A percentile compares a stretch with the other conserved stretches of the same genome.
These are phyloP conservation scores for Epichloe uncinata DNA, from an alignment of 2,329 filamentous ascomycete genomes.

Conservation along the genomic window DNA sequence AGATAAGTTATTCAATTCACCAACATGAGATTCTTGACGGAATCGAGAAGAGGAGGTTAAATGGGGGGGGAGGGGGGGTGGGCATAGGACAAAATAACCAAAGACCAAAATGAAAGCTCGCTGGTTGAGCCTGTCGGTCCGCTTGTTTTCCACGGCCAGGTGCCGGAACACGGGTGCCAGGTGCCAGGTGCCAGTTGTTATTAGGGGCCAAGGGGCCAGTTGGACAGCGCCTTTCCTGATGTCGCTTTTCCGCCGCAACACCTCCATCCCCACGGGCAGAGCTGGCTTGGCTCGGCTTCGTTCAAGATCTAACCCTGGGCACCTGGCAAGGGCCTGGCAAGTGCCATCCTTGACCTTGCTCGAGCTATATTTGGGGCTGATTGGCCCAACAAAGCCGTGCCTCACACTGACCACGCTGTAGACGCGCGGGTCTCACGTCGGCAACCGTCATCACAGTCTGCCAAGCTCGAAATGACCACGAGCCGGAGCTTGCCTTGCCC, in stretches of 20 bases:
- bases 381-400: neutral
- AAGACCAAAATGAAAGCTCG: neutral
- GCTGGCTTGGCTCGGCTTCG: neutral
- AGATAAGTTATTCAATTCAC: too few relatives aligned
- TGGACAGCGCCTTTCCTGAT: neutral
- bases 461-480: neutral
- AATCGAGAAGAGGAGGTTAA: neutral
- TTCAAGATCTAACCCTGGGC: too few relatives aligned
- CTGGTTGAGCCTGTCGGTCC: neutral
- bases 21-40: neutral
- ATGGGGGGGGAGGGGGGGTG: neutral
- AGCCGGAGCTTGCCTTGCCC: neutral
- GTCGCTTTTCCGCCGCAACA: neutral
- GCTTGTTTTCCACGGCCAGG: neutral
- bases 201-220: neutral
- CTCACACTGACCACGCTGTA: neutral
- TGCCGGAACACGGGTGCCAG: neutral
- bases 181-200: neutral
- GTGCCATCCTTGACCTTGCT: neutral
- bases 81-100: too few relatives aligned
- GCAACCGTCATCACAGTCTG: neutral
- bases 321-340: neutral
- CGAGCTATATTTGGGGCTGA: neutral
- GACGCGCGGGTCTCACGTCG: neutral
- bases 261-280: neutral